Base-by-base conservation (phyloP, 2,329 filamentous ascomycete species). In the Stagonosporopsis vannaccii region DNA sequence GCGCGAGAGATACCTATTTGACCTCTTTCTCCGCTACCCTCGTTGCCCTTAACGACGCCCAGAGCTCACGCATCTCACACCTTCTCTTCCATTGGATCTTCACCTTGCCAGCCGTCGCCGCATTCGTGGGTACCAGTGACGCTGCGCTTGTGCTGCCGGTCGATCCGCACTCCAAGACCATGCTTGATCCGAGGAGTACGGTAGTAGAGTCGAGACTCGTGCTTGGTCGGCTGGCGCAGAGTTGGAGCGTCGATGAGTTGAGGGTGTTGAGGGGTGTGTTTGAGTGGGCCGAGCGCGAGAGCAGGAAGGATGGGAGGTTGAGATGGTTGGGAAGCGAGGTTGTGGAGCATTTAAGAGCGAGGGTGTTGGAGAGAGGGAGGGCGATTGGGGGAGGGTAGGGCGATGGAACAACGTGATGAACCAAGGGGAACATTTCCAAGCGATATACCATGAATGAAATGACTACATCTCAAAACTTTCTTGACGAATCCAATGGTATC, bases 1-100 rank as follows among this genome's bases (percentile, higher is more conserved):
- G 76, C 0, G 75, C 79, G 0, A 64, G 71, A 22, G 89, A 90
- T 63, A 84, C 82, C 7, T 83, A 85, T 8, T 76, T 78, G n/a
- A 83, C 82, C 0, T 76, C 82, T n/a, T 96, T 97, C 72, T 82
- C 85, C 5, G 87, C 90, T 0, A 91, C 91, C 0, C 81, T 96
- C 13, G 84, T 88, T 2, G 90, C 90, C 0, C 81, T 96, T 25
- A 90, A 90, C 53, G 85, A 88, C 59, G 78, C 79, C 0, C 81
- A 85, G 57, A 69, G 70, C 3, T 63, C 62, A 0, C 74, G 70
- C 49, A 69, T 66, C 0, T 60, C 62, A 3, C 69, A 72, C 61
- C 76, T 79, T 35, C 75, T 90, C 0, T 85, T 94, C 68, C 86
- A 89, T 59, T 94, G 91, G 89, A 71, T 97, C 1, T 91, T 96